Base-by-base conservation (phyloP, 1,139 yeast species). In the Pneumocystis wakefieldiae region DNA sequence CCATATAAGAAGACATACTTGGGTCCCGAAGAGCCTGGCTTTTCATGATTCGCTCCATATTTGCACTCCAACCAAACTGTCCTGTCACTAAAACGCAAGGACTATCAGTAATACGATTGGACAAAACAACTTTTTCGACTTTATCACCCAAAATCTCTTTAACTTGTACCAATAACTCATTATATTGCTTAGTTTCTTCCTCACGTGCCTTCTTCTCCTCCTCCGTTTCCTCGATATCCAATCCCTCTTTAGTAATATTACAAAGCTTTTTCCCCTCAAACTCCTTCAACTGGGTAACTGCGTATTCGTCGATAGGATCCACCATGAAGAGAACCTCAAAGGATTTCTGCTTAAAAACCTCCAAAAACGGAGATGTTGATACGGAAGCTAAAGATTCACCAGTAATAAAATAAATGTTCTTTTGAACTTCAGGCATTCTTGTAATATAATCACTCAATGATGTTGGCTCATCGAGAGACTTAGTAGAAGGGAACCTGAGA, bases 21-120 rank as follows among this genome's bases (percentile, higher is more conserved):
- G 96, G 87, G 79, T 92, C 98, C 82, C 98, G 91, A 74, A 92
- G 83, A 73, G 99, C 98, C 83, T 92, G 99, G 69, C 98, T 98
- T 84, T 92, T 92, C 99, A 92, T 94, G 83, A 92, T 92, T 86
- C 98, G 92, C 83, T 92, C 99, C 98, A 94, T 94, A 83, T 92
- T 92, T 74, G 99, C 99, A 71, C 98, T 92, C 99, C 99, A 92
- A 77, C 99, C 98, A 78, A 92, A 92, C 82, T 92, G 98, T 73
- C 97, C 97, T 71, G 98, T 92, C 84, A 97, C 90, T 76, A 92
- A 91, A 72, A 98, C 98, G 77, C 98, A 98, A 78, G 99, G 99
- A 66, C 98, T 94, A 74, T 91, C 97, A 73, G 90, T 90, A 75
- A 94, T 85, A 81, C 89, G 90, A 82, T 91, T 94, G 70, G 98